Percentiles rank a stretch among this genome's conserved stretches.
Conservation (phyloP, 2,329 filamentous ascomycete species). For the Stagonosporopsis cucurbitacearum region DNA sequence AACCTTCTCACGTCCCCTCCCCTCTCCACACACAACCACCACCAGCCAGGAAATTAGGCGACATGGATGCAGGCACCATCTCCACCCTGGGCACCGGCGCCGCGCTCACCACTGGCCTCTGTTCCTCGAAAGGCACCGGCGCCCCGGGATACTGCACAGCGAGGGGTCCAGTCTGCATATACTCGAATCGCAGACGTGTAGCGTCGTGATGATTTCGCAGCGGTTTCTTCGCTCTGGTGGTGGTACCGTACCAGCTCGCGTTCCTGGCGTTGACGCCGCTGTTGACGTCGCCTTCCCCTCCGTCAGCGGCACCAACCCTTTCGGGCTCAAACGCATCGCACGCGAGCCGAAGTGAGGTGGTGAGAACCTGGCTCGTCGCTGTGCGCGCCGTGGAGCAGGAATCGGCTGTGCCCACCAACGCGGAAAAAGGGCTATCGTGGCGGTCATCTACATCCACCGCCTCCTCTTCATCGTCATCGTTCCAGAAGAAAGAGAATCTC, state of each 20-base stretch:
- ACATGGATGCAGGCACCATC: slow-evolving; percentile 9
- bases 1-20: neutral
- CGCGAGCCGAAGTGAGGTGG: neutral
- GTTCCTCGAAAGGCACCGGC: neutral
- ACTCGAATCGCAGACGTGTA: neutral
- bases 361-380: neutral
- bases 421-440: slow-evolving; percentile 24
- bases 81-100: neutral
- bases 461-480: slow-evolving; percentile 9
- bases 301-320: neutral
- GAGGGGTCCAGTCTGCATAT: neutral
- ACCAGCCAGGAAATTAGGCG: slow-evolving; percentile 22
- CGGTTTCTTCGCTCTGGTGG: too few relatives aligned
- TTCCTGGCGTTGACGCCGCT: too few relatives aligned
- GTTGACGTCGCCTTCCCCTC: neutral
- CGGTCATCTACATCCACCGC: neutral
- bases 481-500: slow-evolving; percentile 6
- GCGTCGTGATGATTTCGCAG: neutral
- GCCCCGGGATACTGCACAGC: slow-evolving; percentile 7
- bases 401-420: slow-evolving; percentile 18
- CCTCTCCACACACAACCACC: neutral
- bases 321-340: neutral
- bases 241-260: too few relatives aligned
- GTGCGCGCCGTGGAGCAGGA: neutral
- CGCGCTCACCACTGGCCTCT: neutral